Conservation (phyloP, 371 early-diverging fungal genomes). For the Sporodiniella umbellata region DNA sequence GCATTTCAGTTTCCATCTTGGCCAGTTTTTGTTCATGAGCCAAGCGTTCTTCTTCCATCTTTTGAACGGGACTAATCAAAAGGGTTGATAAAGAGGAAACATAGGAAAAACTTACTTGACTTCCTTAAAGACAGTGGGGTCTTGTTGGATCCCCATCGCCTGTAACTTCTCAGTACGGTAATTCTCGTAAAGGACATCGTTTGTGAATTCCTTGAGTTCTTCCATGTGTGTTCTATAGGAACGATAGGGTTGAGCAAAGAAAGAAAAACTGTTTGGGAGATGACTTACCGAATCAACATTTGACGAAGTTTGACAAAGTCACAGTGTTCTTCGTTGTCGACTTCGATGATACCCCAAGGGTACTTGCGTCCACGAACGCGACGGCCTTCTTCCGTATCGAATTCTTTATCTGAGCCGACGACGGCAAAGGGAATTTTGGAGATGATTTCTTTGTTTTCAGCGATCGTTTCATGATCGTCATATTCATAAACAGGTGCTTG, state of each 20-base stretch:
- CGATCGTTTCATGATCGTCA: slow-evolving; percentile 92
- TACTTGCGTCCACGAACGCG: slow-evolving; percentile 92
- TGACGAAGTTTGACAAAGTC: slow-evolving; percentile 95
- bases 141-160: slow-evolving; percentile 81
- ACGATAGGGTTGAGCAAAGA: no score
- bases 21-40: slow-evolving; percentile 93
- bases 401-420: slow-evolving; percentile 91
- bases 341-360: slow-evolving; percentile 96
- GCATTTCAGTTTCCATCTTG: slow-evolving; percentile 98
- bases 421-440: slow-evolving; percentile 96
- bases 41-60: slow-evolving; percentile 90
- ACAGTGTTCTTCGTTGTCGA: slow-evolving; percentile 87
- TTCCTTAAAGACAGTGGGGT: slow-evolving; percentile 77
- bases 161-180: slow-evolving; percentile 90
- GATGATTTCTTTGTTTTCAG: slow-evolving; percentile 93
- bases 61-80: slow-evolving; percentile 65
- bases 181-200: slow-evolving; percentile 93
- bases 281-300: slow-evolving; percentile 77
- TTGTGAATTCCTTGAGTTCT: slow-evolving; percentile 91
- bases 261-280: neutral
- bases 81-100: no score
- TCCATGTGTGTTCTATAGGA: slow-evolving; percentile 82
- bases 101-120: slow-evolving; percentile 48
- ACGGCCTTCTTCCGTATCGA: slow-evolving; percentile 79
- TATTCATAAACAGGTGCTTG: slow-evolving; percentile 88